phyloP scores from a whole-genome alignment of 371 early-diverging fungal species.

The Fennellomyces sp. region DNA sequence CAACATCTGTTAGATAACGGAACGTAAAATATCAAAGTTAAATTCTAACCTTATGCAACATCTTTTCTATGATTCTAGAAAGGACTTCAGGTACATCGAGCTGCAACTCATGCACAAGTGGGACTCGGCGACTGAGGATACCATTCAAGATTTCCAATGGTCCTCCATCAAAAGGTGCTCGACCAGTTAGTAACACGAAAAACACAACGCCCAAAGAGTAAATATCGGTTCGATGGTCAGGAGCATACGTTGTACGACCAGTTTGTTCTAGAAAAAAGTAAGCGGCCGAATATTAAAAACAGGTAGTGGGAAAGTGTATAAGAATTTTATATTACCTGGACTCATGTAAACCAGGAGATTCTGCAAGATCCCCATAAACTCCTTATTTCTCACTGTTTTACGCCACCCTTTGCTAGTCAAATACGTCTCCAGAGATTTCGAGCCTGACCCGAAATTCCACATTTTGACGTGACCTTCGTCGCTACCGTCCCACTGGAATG shows the following conservation, averaged over 20 bases:
- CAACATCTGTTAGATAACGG: no score
- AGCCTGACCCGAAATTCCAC: slow-evolving; percentile 42
- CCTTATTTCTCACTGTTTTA: slow-evolving; percentile 37
- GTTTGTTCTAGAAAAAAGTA: no score
- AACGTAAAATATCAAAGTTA: neutral
- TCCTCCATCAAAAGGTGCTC: slow-evolving; percentile 52
- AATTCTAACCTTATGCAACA: slow-evolving; percentile 52
- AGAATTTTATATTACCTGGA: no score
- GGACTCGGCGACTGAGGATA: slow-evolving; percentile 47
- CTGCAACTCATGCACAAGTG: slow-evolving; percentile 43
- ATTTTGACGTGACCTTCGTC: slow-evolving; percentile 35
- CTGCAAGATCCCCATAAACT: slow-evolving; percentile 16
- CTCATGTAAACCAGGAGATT: slow-evolving; percentile 34
- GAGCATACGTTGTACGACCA: slow-evolving; percentile 57
- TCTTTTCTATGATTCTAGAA: slow-evolving; percentile 53
- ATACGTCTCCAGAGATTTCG: slow-evolving; percentile 29
- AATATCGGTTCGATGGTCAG: slow-evolving; percentile 60
- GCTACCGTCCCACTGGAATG: slow-evolving; percentile 45
- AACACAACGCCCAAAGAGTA: slow-evolving; percentile 58
- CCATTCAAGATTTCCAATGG: slow-evolving; percentile 61
- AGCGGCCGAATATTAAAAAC: no score
- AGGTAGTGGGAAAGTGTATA: no score
- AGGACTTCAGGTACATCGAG: slow-evolving; percentile 53
- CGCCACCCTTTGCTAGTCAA: slow-evolving; percentile 47
- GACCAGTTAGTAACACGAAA: slow-evolving; percentile 53